phyloP scores from a whole-genome alignment of 768 basidiomycete species.

The Cystofilobasidium macerans region DNA sequence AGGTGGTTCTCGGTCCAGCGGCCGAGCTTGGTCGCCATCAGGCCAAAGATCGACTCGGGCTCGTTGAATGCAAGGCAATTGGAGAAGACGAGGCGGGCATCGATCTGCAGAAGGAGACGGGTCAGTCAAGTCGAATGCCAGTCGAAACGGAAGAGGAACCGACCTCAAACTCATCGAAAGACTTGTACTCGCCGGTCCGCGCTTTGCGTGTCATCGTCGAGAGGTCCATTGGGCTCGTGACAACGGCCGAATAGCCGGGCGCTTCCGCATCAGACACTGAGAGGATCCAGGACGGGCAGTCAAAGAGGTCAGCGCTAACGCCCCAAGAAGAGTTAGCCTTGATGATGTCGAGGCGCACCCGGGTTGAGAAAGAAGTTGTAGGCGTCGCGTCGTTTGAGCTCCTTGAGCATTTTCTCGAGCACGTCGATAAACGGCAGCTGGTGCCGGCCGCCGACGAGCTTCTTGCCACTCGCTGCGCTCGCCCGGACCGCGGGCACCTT shows the following conservation, averaged over 20 bases:
- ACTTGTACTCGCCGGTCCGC: conserved; percentile 57
- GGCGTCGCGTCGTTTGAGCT: conserved; percentile 14
- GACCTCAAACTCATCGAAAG: conserved; percentile 22
- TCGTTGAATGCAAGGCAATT: conserved; percentile 93
- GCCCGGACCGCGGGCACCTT: background rate
- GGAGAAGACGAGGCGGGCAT: conserved; percentile 85
- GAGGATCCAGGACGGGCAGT: too few relatives aligned
- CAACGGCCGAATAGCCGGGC: conserved; percentile 52
- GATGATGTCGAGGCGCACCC: conserved; percentile 15
- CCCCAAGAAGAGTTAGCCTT: background rate
- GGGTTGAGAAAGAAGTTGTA: conserved; percentile 24
- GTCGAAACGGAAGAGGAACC: conserved; percentile 24
- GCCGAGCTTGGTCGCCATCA: conserved; percentile 18
- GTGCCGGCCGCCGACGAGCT: conserved; percentile 18
- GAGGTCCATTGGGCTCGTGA: conserved; percentile 94
- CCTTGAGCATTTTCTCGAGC: conserved; percentile 20
- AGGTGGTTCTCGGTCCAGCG: conserved; percentile 20
- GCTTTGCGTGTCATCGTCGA: conserved; percentile 77
- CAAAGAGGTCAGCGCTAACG: background rate
- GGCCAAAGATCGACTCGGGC: conserved; percentile 47
- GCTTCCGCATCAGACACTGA: conserved; percentile 18
- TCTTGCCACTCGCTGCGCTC: conserved; percentile 6
- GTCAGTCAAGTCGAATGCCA: background rate
- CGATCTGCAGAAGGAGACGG: conserved; percentile 46
- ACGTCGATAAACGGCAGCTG: conserved; percentile 18